Base-by-base conservation (phyloP, 768 basidiomycete genomes). In the Sporobolomyces roseus region DNA sequence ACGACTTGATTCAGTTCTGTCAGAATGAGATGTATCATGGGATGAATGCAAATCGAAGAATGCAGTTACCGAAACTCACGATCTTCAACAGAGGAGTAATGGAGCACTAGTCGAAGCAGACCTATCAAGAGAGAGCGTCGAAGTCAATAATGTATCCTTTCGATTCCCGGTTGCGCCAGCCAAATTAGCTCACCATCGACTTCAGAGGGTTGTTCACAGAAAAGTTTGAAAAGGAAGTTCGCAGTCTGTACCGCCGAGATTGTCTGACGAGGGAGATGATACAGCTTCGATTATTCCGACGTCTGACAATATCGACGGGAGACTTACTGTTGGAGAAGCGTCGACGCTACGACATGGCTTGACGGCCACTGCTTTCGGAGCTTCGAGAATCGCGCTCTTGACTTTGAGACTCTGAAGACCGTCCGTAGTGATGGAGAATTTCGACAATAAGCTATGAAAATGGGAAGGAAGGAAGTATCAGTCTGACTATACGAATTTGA, bases 371-470 rank as follows among this genome's bases (percentile, higher is more conserved):
- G 30, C 62, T 8, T 16, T 23, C 1, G 66, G 56, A 3, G 67
- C 69, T n/a, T 83, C 82, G 27, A 92, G 79, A 21, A 80, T 80
- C 0, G 85, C 87, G 12, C 84, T 84, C 29, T 81, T 81, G 59
- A 94, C 84, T 43, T 90, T 87, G n/a, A 96, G 83, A 72, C 87
- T 84, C 72, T 91, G 88, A 68, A 85, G 83, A 27, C 85, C 87
- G 51, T 88, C 87, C 0, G 90, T 85, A 3, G 91, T 91, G 55
- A 96, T 84, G 0, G 90, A 91, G 76, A 94, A 98, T 76, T 88
- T 89, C 5, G 91, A 93, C 73, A 97, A 86, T 6, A 97, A 80
- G 70, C 94, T 97, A 56, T 4, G n/a, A 1, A n/a, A n/a, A n/a
- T n/a, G 4, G 13, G 32, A 10, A 19, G 13, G 19, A 10, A 21